Evolutionary conservation across 2,329 filamentous ascomycete genomes (phyloP).

Genomic region (Salinomyces thailandicus): DNA sequence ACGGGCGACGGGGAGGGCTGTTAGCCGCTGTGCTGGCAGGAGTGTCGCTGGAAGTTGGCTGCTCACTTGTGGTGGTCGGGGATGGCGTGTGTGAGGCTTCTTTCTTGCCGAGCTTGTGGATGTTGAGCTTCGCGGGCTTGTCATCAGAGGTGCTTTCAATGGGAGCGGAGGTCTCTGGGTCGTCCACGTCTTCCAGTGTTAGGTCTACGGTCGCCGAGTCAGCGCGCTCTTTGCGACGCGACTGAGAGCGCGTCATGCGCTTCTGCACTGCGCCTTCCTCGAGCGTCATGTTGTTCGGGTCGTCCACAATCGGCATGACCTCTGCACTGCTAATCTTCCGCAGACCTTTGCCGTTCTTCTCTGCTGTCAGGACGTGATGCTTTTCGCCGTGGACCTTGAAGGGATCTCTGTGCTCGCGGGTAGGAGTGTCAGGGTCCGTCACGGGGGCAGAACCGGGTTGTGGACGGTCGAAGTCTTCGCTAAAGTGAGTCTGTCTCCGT

Average conservation of each 20-base stretch:
- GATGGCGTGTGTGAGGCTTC: background rate
- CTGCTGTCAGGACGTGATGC: too few species aligned
- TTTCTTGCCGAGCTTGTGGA: background rate
- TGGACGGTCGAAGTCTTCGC: background rate
- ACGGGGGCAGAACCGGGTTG: too few species aligned
- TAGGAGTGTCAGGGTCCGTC: background rate
- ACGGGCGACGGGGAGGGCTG: slow-evolving; percentile 1
- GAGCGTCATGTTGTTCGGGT: background rate
- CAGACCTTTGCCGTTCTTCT: background rate
- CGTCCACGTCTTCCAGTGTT: background rate
- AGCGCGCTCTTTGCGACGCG: slow-evolving; percentile 8
- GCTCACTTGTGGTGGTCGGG: background rate
- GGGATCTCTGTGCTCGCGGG: background rate
- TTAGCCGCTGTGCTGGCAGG: slow-evolving; percentile 1
- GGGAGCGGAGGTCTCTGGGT: background rate
- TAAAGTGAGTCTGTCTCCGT: background rate
- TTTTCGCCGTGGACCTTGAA: background rate
- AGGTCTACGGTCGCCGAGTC: slow-evolving; percentile 5
- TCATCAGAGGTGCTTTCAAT: background rate
- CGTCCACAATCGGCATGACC: background rate
- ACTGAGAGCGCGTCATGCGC: slow-evolving; percentile 6
- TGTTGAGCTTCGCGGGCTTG: background rate
- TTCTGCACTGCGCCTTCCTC: background rate
- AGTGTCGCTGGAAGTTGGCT: background rate
- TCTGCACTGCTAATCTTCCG: background rate